Base-by-base conservation (phyloP, 2,329 filamentous ascomycete genomes). In the Lecanicillium sp. region DNA sequence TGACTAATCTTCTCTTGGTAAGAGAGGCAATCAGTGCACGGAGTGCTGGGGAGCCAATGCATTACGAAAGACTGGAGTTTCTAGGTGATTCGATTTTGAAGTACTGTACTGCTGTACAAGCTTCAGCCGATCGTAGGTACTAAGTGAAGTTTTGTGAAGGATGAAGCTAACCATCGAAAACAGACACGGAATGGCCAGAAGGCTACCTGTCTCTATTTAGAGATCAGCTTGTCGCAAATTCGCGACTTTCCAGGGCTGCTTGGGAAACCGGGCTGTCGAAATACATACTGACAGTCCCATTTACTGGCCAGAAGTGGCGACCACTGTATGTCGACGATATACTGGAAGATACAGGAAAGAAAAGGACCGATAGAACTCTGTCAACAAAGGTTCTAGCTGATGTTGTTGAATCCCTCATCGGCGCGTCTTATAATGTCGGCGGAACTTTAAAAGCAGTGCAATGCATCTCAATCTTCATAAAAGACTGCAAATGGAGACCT, bases 51-150 rank as follows among this genome's bases (percentile, higher is more conserved):
- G 77, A 80, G 34, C 56, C 63, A 2, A 70, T 68, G 0, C 73
- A 95, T 46, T 95, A 95, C 53, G 83, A 96, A 50, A 70, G 83
- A 3, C 65, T 94, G 0, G 92, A 96, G 54, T 94, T 94, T 48
- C 63, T 95, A 0, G 92, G 92, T 0, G 90, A 96, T 51, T 79
- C 78, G 0, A 68, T 94, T 2, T 67, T 96, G 28, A 96, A 96
- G 51, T 75, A 82, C 41, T 77, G 75, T 33, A 71, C 83, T 0
- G 77, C 79, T 0, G 56, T 86, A 2, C 80, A 87, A 40, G 67
- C 89, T 3, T 63, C 67, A 14, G 67, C 70, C 1, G 57, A 68
- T 16, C 54, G 74, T 77, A 54, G 57, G 71, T 58, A 3, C 16
- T 6, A n/a, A n/a, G n/a, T 9, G 2, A 9, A 8, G 2, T 3